Conservation (phyloP, 441 rosid genomes). For the Flueggea neowawraea region DNA sequence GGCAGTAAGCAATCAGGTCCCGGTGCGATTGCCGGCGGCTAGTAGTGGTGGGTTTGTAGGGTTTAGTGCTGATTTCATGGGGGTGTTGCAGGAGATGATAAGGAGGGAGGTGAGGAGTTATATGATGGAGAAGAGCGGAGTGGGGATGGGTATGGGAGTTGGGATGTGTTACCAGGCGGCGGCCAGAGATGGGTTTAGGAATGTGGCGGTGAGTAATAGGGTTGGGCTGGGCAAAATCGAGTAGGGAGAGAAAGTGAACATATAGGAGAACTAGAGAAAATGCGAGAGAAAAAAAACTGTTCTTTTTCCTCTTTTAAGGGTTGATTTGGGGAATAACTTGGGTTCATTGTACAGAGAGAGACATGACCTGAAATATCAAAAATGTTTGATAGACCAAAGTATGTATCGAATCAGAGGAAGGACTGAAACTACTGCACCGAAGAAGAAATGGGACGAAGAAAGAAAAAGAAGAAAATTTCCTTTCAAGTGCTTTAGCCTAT, state of each 20-base stretch:
- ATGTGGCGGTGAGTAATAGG: conserved; percentile 38
- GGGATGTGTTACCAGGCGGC: conserved; percentile 45
- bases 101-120: conserved; percentile 65
- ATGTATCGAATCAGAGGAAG: conserved; percentile 7
- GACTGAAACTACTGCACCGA: too few species aligned
- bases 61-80: conserved; percentile 54
- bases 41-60: conserved; percentile 17
- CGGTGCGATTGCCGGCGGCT: neutral
- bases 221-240: conserved; percentile 56
- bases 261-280: neutral
- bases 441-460: neutral
- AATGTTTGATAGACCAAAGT: neutral
- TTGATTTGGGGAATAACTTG: conserved; percentile 45
- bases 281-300: conserved; percentile 5
- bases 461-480: neutral
- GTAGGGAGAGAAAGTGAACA: conserved; percentile 19
- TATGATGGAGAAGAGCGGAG: conserved; percentile 47
- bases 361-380: neutral
- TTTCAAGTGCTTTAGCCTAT: neutral
- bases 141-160: conserved; percentile 10
- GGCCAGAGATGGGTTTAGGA: conserved; percentile 46
- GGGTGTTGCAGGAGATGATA: conserved; percentile 79
- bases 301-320: conserved; percentile 21
- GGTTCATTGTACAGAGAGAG: conserved; percentile 61
- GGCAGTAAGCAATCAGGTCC: conserved; percentile 4